These are phyloP conservation scores for Corchorus capsularis DNA, from an alignment of 345 rosid species.

Conservation along the genomic window DNA sequence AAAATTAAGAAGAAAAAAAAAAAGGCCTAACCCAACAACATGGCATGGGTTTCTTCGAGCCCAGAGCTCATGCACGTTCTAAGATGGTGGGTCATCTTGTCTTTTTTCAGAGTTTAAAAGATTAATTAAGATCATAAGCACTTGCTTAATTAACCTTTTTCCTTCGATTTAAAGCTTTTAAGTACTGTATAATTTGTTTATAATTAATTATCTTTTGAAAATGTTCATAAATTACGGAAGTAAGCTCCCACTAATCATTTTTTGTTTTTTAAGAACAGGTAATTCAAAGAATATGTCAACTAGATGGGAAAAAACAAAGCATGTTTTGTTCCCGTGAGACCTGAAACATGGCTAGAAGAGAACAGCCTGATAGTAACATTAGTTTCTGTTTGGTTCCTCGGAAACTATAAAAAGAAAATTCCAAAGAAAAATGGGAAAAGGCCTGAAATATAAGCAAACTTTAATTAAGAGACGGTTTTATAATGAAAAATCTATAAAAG, in stretches of 20 bases:
- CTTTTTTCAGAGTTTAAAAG: constrained; percentile 16
- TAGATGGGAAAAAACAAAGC: neutral
- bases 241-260: neutral
- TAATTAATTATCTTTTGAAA: neutral
- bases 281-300: no score
- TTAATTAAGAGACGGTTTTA: neutral
- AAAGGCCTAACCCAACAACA: constrained; percentile 8
- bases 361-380: neutral
- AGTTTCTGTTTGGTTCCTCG: constrained; percentile 23
- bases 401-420: constrained; percentile 7
- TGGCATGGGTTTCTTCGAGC: constrained; percentile 44
- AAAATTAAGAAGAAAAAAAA: neutral
- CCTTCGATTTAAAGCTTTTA: neutral
- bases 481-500: neutral
- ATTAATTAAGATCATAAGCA: no score
- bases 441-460: neutral
- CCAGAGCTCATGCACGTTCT: constrained; percentile 49
- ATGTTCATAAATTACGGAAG: constrained; percentile 25
- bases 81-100: constrained; percentile 31
- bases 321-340: neutral
- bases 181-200: no score
- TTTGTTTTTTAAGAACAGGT: constrained; percentile 1
- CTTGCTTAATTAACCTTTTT: neutral
- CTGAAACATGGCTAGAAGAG: neutral
- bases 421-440: neutral